Percentiles rank a stretch among this genome's conserved stretches.
These are phyloP conservation scores for Penicillium antarcticum DNA, from an alignment of 495 filamentous ascomycete genomes.

Conservation along the genomic window DNA sequence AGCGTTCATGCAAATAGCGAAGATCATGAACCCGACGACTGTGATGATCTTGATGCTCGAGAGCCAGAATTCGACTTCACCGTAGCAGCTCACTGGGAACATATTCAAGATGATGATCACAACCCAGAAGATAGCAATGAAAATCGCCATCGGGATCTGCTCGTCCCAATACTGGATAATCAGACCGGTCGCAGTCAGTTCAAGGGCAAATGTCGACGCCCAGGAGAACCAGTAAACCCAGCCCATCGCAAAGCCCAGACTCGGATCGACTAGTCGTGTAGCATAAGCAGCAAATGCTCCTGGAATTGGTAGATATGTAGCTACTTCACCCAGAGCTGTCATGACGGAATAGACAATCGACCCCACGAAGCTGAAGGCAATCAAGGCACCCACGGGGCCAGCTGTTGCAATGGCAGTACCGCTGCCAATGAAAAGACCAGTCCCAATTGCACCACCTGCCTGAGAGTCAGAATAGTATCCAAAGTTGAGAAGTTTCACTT, in stretches of 20 bases:
- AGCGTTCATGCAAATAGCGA: constrained; percentile 59
- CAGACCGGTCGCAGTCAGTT: constrained; percentile 62
- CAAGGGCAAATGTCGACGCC: constrained; percentile 60
- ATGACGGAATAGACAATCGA: constrained; percentile 51
- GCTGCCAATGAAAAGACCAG: constrained; percentile 68
- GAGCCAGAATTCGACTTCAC: constrained; percentile 63
- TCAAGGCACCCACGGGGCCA: constrained; percentile 60
- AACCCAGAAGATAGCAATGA: constrained; percentile 68
- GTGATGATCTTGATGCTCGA: constrained; percentile 58
- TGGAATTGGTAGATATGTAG: constrained; percentile 66
- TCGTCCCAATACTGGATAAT: constrained; percentile 67
- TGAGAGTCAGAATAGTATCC: neutral
- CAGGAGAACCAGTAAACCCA: constrained; percentile 62
- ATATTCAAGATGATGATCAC: constrained; percentile 60
- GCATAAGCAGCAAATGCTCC: constrained; percentile 68
- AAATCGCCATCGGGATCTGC: constrained; percentile 53
- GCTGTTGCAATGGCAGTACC: constrained; percentile 59
- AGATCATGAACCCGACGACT: constrained; percentile 56
- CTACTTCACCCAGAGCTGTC: constrained; percentile 58
- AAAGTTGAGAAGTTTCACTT: neutral
- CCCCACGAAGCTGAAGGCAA: constrained; percentile 58
- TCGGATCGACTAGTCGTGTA: constrained; percentile 62
- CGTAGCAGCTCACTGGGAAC: constrained; percentile 48
- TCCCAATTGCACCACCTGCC: constrained; percentile 68
- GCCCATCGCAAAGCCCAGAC: constrained; percentile 68